These are phyloP conservation scores for Viridothelium virens DNA, from an alignment of 495 filamentous ascomycete genomes.

Conservation along the genomic window DNA sequence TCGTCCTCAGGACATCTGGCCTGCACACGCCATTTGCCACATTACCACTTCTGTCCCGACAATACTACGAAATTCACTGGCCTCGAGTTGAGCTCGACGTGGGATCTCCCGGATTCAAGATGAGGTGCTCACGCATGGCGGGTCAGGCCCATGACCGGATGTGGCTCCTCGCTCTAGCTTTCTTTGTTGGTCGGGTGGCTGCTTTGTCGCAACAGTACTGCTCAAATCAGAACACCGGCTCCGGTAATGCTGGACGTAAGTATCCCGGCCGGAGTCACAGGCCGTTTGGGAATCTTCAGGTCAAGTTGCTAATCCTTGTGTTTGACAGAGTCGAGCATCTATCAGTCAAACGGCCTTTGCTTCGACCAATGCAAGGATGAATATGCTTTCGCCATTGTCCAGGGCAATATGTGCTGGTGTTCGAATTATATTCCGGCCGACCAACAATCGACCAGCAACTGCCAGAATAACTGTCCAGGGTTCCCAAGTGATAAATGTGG, in stretches of 20 bases:
- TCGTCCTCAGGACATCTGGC: neutral
- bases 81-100: neutral
- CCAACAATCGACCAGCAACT: conserved; percentile 41
- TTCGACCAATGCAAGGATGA: conserved; percentile 42
- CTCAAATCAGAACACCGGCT: conserved; percentile 27
- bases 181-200: neutral
- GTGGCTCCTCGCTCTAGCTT: neutral
- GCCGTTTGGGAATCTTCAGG: neutral
- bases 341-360: conserved; percentile 62
- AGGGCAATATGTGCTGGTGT: conserved; percentile 64
- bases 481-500: conserved; percentile 61
- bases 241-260: conserved; percentile 16
- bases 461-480: conserved; percentile 56
- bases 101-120: neutral
- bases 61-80: neutral
- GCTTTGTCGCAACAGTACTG: conserved; percentile 22
- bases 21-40: neutral
- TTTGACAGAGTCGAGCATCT: conserved; percentile 44
- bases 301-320: conserved; percentile 10
- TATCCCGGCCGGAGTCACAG: neutral
- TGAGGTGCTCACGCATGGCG: neutral
- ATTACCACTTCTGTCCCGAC: neutral
- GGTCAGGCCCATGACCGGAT: conserved; percentile 1
- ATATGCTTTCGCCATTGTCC: conserved; percentile 63
- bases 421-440: conserved; percentile 56